Evolutionary conservation across 805 yeast genomes (phyloP), one percentile per base, ranked within the genome.

Genomic region (Spathaspora boniae): DNA sequence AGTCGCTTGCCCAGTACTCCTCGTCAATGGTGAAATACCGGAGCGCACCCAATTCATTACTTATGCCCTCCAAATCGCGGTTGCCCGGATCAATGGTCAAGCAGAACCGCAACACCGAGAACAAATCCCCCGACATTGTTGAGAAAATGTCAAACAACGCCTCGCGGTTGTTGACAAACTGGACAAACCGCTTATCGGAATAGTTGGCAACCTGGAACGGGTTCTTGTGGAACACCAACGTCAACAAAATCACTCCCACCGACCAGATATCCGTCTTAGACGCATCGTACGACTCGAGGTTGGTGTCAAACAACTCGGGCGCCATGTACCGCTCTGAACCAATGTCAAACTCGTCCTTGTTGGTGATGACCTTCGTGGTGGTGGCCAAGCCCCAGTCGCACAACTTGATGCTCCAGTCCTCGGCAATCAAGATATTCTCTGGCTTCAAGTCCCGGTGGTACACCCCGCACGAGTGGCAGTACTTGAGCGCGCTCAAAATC

Each of bases 241-340:
- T 88, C 50, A 88, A 64, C 39, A 88, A 67, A 29, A 87, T 85
- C 40, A 88, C 79, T 19, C 96, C 97, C 41, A 85, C 62, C 0
- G 96, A 80, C 97, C 97, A 88, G 32, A 88, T 68, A 60, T 88
- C 96, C 33, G 84, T 82, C 57, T 84, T 82, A 15, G 80, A 78
- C 6, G 95, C 86, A 48, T 82, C 83, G 56, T 88, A 89, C 28
- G 70, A 65, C 23, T 74, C 76, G 32, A 77, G 61, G 26, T 63
- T 62, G 9, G 57, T 46, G 36, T 87, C 95, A 53, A 87, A 81
- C 38, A 87, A 62, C 54, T 88, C 97, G 1, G 97, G 97, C 0
- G 96, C 94, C 97, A 88, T 88, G 59, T 88, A 88, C 43, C 95
- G 71, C 60, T 86, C 95, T 36, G 86, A 78, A 16, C 96, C 96